Evolutionary conservation across 2,329 filamentous ascomycete species (phyloP).

Genomic region (Apiospora malaysiana): DNA sequence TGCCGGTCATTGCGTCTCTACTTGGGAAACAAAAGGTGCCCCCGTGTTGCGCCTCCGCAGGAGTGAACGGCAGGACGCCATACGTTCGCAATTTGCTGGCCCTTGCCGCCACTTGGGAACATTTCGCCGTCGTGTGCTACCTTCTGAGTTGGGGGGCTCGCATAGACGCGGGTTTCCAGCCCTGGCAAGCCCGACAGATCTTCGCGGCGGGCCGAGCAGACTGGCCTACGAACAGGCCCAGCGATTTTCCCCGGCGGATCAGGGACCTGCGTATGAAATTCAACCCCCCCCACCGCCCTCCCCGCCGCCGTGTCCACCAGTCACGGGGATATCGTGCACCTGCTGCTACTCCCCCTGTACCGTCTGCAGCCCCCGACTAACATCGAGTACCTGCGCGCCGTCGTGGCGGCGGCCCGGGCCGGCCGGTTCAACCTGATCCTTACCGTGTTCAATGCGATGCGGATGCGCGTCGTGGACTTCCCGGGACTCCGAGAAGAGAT

Average conservation of each 20-base stretch:
- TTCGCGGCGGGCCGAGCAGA: not conserved
- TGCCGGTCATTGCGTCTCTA: not conserved
- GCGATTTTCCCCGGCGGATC: no score
- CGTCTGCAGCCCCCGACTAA: not conserved
- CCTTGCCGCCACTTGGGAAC: not conserved
- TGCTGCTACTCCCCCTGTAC: not conserved
- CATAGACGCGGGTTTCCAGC: not conserved
- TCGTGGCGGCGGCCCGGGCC: not conserved
- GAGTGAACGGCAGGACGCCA: not conserved
- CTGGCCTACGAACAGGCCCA: not conserved
- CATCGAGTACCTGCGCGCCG: not conserved
- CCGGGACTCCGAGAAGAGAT: no score
- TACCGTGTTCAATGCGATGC: not conserved
- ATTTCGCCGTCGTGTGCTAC: not conserved
- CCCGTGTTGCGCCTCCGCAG: not conserved
- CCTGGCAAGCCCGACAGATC: not conserved
- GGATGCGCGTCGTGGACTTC: not conserved
- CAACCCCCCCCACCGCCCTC: not conserved
- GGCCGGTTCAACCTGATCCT: not conserved
- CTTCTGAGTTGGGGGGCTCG: not conserved
- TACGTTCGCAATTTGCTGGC: not conserved
- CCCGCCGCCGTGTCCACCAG: not conserved
- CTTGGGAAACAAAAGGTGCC: not conserved
- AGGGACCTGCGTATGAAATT: no score
- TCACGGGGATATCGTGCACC: not conserved